Conservation (phyloP, 2,329 filamentous ascomycete genomes). For the Cryphonectria carpinicola region DNA sequence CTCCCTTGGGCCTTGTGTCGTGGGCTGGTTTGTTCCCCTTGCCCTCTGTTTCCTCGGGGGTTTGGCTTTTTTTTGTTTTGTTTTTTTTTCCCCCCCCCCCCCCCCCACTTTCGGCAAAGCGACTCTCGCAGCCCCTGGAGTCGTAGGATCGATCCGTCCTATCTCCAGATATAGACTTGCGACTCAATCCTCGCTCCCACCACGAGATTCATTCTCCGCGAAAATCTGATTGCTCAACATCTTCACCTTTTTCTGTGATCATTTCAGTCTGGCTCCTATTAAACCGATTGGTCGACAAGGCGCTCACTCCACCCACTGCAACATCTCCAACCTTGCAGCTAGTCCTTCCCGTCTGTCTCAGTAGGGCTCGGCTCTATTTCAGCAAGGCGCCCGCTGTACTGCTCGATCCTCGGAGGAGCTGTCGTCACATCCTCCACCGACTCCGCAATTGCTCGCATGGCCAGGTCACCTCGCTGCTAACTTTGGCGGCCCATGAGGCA, state of each 20-base stretch:
- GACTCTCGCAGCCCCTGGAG: conserved; percentile 9
- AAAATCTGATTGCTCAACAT: not conserved
- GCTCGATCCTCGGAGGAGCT: conserved; percentile 16
- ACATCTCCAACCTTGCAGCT: not conserved
- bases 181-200: conserved; percentile 23
- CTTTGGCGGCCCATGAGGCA: conserved; percentile 20
- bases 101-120: no score
- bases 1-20: no score
- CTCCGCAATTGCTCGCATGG: conserved; percentile 17
- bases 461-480: conserved; percentile 18
- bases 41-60: no score
- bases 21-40: no score
- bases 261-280: not conserved
- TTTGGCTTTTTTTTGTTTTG: no score
- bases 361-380: not conserved
- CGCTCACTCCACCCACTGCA: not conserved
- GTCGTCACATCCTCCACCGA: conserved; percentile 6
- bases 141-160: conserved; percentile 19
- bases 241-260: not conserved
- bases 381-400: conserved; percentile 6
- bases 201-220: conserved; percentile 15
- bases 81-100: not conserved
- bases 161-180: conserved; percentile 23
- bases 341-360: conserved; percentile 17
- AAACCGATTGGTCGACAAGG: not conserved